These are phyloP conservation scores for Alloteropsis semialata DNA, from an alignment of 176 grass and related monocot species.

Conservation along the genomic window DNA sequence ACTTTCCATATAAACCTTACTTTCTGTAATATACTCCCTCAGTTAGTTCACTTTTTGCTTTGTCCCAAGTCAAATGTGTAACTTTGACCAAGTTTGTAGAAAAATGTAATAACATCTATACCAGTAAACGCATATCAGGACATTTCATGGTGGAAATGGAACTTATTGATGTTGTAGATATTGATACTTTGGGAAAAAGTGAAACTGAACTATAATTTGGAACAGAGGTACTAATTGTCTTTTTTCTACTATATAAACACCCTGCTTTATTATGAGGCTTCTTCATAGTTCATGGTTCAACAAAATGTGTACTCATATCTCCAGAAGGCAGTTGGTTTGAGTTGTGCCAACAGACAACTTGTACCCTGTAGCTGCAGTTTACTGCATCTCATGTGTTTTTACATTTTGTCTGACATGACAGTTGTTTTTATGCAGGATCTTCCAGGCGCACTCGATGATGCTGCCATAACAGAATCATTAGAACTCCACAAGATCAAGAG, in stretches of 20 bases:
- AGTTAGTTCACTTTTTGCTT: too few species aligned
- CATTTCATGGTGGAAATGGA: too few species aligned
- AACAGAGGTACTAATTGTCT: too few species aligned
- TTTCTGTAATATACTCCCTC: too few species aligned
- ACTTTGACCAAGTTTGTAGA: too few species aligned
- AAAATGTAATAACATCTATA: too few species aligned
- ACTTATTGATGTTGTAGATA: too few species aligned
- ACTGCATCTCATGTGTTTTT: background rate
- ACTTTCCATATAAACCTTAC: too few species aligned
- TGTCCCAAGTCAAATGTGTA: too few species aligned
- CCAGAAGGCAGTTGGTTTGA: background rate
- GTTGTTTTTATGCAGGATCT: constrained; percentile 75
- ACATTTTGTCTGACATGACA: constrained; percentile 10
- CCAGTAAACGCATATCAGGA: too few species aligned
- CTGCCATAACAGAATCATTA: constrained; percentile 94
- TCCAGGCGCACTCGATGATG: constrained; percentile 94
- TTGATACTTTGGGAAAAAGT: too few species aligned
- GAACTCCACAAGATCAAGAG: constrained; percentile 99
- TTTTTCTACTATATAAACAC: background rate
- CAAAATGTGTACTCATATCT: background rate
- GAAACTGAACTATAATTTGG: too few species aligned
- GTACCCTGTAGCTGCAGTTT: background rate
- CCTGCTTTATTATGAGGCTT: background rate
- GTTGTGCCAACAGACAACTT: background rate
- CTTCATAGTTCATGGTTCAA: background rate